Evolutionary conservation across 176 grass and related monocot species (phyloP).

Genomic region (Pontederia paniculata): DNA sequence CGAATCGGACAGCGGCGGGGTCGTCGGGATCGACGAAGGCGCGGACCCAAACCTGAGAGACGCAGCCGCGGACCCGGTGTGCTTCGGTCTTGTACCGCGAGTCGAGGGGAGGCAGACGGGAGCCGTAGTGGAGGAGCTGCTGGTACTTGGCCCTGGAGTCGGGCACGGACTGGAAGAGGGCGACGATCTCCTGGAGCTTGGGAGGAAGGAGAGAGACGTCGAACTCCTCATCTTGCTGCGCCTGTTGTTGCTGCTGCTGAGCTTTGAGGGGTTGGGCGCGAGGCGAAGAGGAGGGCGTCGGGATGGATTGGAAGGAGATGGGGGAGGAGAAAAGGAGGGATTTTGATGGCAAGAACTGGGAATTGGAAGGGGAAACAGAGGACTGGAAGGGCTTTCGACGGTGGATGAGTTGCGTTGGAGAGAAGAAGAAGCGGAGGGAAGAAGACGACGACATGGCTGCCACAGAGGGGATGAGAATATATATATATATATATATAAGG

Average conservation of each 20-base stretch:
- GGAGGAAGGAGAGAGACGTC: slow-evolving; percentile 41
- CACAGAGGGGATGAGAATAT: not conserved
- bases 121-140: slow-evolving; percentile 79
- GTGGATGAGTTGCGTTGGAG: too few species aligned
- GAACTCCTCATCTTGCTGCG: slow-evolving; percentile 9
- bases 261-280: slow-evolving; percentile 27
- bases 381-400: slow-evolving; percentile 7
- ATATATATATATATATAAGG: too few species aligned
- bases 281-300: slow-evolving; percentile 4
- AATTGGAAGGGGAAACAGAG: not conserved
- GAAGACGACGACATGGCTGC: slow-evolving; percentile 18
- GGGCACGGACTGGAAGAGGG: slow-evolving; percentile 70
- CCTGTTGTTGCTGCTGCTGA: slow-evolving; percentile 17
- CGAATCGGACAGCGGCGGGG: slow-evolving; percentile 36
- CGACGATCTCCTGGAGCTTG: slow-evolving; percentile 51
- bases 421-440: slow-evolving; percentile 4
- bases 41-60: slow-evolving; percentile 85
- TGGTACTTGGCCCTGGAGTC: slow-evolving; percentile 69
- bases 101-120: slow-evolving; percentile 57
- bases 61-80: slow-evolving; percentile 66
- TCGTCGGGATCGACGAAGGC: slow-evolving; percentile 37
- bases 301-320: slow-evolving; percentile 65
- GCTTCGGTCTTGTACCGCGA: slow-evolving; percentile 49
- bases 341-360: slow-evolving; percentile 1
- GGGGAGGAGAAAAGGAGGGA: slow-evolving; percentile 39